A percentile compares a stretch with the other conserved stretches of the same genome.
These are phyloP conservation scores for Coemansia sp. DNA, from an alignment of 192 early-diverging fungal genomes.

Conservation along the genomic window DNA sequence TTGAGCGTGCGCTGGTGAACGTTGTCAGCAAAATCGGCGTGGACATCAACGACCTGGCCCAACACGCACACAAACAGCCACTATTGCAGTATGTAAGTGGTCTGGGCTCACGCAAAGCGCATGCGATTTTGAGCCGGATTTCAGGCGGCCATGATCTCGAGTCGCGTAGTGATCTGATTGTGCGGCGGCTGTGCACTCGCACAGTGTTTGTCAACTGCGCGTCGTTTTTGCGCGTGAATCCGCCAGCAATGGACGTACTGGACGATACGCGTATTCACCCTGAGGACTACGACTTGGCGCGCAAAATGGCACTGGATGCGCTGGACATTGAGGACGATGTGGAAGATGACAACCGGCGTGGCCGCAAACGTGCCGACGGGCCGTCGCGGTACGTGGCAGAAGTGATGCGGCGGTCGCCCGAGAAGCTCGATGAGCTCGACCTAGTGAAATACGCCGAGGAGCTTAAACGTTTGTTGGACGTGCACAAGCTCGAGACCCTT, in stretches of 20 bases:
- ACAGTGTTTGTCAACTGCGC: slow-evolving; percentile 91
- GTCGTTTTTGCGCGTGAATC: slow-evolving; percentile 83
- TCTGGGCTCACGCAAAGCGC: slow-evolving; percentile 90
- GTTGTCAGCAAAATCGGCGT: slow-evolving; percentile 83
- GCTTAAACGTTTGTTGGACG: slow-evolving; percentile 68
- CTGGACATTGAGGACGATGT: slow-evolving; percentile 84
- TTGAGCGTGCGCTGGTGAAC: slow-evolving; percentile 88
- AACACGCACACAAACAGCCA: slow-evolving; percentile 62
- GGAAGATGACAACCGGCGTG: slow-evolving; percentile 61
- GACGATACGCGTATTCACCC: slow-evolving; percentile 96
- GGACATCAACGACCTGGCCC: slow-evolving; percentile 80
- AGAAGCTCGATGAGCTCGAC: slow-evolving; percentile 80
- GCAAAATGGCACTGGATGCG: slow-evolving; percentile 96
- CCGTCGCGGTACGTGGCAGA: slow-evolving; percentile 78
- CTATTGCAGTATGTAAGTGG: slow-evolving; percentile 90
- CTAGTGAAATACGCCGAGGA: slow-evolving; percentile 89
- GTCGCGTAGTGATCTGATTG: slow-evolving; percentile 69
- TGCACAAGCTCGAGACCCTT: slow-evolving; percentile 79
- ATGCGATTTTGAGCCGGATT: slow-evolving; percentile 63
- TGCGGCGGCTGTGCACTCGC: slow-evolving; percentile 62
- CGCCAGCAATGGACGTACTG: slow-evolving; percentile 70
- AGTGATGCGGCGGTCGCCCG: slow-evolving; percentile 71
- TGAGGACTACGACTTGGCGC: slow-evolving; percentile 90
- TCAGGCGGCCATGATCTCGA: slow-evolving; percentile 44
- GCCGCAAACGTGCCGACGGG: slow-evolving; percentile 14